Evolutionary conservation across 768 basidiomycete species (phyloP).

Genomic region (Tylopilus felleus): DNA sequence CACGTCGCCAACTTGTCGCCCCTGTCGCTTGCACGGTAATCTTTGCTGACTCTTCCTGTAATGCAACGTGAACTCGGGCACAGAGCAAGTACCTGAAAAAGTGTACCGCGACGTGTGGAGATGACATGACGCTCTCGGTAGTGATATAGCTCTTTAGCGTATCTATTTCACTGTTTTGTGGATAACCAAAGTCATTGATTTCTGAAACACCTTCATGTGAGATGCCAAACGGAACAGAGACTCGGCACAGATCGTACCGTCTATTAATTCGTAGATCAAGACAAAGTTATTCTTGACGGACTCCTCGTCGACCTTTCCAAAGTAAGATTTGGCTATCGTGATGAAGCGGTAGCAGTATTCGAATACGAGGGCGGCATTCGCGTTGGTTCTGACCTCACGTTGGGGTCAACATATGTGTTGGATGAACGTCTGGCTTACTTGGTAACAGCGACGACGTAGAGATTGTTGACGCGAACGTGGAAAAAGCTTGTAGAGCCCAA

Average conservation of each 20-base stretch:
- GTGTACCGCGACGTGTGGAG: constrained; percentile 77
- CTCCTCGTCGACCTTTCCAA: constrained; percentile 98
- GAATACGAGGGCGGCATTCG: constrained; percentile 96
- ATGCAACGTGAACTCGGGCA: not conserved
- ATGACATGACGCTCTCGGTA: constrained; percentile 89
- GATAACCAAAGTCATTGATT: constrained; percentile 98
- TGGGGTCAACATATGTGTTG: not conserved
- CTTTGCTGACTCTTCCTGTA: constrained; percentile 92
- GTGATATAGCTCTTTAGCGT: constrained; percentile 98
- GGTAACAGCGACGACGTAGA: constrained; percentile 94
- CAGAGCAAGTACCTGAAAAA: not conserved
- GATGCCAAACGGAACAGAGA: not conserved
- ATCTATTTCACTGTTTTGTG: constrained; percentile 98
- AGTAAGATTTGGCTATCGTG: constrained; percentile 91
- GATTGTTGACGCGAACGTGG: constrained; percentile 92
- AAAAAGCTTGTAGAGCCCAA: constrained; percentile 99
- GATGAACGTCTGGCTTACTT: constrained; percentile 55
- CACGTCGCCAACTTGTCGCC: constrained; percentile 91
- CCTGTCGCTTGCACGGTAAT: constrained; percentile 98
- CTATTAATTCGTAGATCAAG: constrained; percentile 95
- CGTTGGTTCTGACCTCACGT: constrained; percentile 69
- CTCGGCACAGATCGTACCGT: constrained; percentile 53
- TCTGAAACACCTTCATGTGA: constrained; percentile 45
- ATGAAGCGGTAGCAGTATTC: constrained; percentile 98
- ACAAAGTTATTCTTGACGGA: constrained; percentile 99